Base-by-base conservation (phyloP, 202 grass and related monocot species). In the Musa balbisiana region DNA sequence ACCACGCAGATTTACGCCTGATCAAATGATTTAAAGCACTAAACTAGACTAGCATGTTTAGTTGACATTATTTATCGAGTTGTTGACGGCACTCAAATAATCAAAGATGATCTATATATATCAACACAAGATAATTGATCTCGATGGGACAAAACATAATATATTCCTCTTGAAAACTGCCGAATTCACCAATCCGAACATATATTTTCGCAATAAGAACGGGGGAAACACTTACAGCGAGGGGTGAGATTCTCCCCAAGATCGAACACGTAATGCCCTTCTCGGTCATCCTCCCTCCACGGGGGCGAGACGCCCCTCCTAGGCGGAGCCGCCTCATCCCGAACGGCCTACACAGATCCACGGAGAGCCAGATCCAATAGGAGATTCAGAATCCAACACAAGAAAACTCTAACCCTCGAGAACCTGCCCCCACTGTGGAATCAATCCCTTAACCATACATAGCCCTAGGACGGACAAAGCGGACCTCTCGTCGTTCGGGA, bases 171-270 rank as follows among this genome's bases (percentile, higher is more conserved):
- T 17, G 6, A 59, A n/a, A 75, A 62, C 53, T 49, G 22, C 22
- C 16, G 8, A 43, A 33, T 60, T 26, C 9, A 25, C 63, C 63
- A 75, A n/a, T 53, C 25, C 23, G 66, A 20, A 75, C 16, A 19
- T 78, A 72, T 21, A 82, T 51, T 43, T 8, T 43, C 16, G 27
- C 16, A 84, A 49, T 19, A 19, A 72, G n/a, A 69, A 75, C 8
- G 11, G 12, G 59, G 27, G 2, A 14, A 67, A 69, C 54, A 54
- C 90, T 84, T 81, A 97, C 93, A 97, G 85, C 90, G 88, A 23
- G 86, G 87, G 51, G 88, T 85, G 74, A 97, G 89, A 78, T 97
- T 97, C 78, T 97, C 93, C 70, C 93, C 93, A 49, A 97, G 90
- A 77, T 92, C 84, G 76, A 92, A 96, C 21, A 92, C 85, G 72